Evolutionary conservation across 2,329 filamentous ascomycete species (phyloP).

Genomic region (Calycina herbarum): DNA sequence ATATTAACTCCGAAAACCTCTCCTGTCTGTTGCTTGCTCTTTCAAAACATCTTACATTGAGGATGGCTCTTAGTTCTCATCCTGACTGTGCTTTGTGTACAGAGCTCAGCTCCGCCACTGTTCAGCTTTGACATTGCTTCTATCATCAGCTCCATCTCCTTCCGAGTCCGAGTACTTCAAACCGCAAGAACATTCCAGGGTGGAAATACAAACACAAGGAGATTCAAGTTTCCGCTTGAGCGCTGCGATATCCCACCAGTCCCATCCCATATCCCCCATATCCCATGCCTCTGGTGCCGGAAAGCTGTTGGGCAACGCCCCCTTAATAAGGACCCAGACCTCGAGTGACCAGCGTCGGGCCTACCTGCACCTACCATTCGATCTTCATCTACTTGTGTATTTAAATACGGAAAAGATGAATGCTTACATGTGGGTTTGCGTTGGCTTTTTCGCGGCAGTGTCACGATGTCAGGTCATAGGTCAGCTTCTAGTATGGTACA

Average conservation of each 20-base stretch:
- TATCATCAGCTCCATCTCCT: background rate
- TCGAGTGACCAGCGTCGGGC: conserved; percentile 14
- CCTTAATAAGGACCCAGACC: conserved; percentile 8
- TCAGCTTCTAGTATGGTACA: conserved; percentile 19
- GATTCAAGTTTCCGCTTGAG: conserved; percentile 21
- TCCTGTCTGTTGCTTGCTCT: background rate
- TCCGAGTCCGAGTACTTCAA: conserved; percentile 3
- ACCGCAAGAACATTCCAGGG: background rate
- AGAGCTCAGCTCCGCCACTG: background rate
- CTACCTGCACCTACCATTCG: conserved; percentile 15
- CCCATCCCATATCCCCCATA: background rate
- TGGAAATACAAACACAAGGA: conserved; percentile 18
- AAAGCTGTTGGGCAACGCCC: conserved; percentile 6
- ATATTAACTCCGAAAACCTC: background rate
- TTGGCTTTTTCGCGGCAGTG: conserved; percentile 15
- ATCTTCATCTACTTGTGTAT: conserved; percentile 7
- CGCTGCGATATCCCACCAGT: background rate
- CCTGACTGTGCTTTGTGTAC: conserved; percentile 5
- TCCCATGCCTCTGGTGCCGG: conserved; percentile 16
- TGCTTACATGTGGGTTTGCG: conserved; percentile 17
- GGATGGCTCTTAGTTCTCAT: background rate
- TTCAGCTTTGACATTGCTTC: background rate
- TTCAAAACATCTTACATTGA: background rate
- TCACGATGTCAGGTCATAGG: conserved; percentile 24
- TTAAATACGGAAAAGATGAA: conserved; percentile 9